Evolutionary conservation across 2,329 filamentous ascomycete species (phyloP), one percentile per base, ranked within the genome.

Genomic region (Calonectria leucothoes): DNA sequence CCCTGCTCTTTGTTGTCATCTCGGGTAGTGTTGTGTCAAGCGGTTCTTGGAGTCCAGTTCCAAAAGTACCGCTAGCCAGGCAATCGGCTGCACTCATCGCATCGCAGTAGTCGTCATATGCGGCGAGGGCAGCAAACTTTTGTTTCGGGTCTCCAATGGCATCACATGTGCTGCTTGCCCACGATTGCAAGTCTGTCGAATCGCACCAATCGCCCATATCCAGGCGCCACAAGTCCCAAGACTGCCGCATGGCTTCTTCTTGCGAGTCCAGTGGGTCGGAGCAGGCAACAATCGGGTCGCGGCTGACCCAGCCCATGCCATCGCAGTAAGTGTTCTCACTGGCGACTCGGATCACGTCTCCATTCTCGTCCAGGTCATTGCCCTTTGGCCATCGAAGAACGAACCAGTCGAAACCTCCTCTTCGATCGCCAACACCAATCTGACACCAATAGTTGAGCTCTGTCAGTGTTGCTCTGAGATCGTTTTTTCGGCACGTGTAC

Each of bases 361-460:
- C 93, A 55, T 92, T 83, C 66, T 90, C 87, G 78, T 96, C 93
- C 4, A 93, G 80, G 79, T 96, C 94, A 29, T 88, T 88, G 0
- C 94, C 94, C 55, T 89, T 90, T 11, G 94, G 94, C 92, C 93
- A 96, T 70, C 93, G 90, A 61, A 93, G 91, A 78, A 94, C 92
- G 79, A 98, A 94, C 96, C 97, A 99, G 79, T 96, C 94, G 55
- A 98, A 90, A 0, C 97, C 96, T 25, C 94, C 94, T 78, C 94
- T 94, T n/a, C 91, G 88, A 82, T 98, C 97, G 6, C 97, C 97
- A 12, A 99, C 92, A 0, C 94, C 95, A 84, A 98, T 95, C 82
- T 99, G 97, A 82, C 97, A 99, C 96, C 96, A 99, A 82, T 97
- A 97, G 82, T 98, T 93, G 33, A 99, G 89, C 74, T 98, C 95